phyloP scores from a whole-genome alignment of 1,284 basidiomycete species.

The Marasmius sp. region DNA sequence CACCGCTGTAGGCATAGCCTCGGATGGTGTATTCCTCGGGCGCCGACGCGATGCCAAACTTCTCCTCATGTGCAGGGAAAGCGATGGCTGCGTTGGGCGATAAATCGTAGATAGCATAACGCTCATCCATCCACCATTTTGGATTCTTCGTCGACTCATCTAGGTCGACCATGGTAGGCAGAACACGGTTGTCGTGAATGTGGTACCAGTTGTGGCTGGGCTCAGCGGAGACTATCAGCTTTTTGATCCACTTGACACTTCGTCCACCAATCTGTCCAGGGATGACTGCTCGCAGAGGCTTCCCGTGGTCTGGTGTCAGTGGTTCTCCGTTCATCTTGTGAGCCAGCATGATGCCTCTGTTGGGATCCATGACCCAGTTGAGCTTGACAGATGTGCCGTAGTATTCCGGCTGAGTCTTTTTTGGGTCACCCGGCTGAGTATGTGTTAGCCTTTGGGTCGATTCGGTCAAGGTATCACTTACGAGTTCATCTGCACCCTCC shows the following conservation, averaged over 20 bases:
- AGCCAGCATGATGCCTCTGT: conserved; percentile 35
- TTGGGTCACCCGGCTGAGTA: too few relatives aligned
- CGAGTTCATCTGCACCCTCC: conserved; percentile 60
- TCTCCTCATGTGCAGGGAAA: conserved; percentile 57
- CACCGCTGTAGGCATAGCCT: conserved; percentile 72
- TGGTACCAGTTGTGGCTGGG: conserved; percentile 12
- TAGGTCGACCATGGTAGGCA: too few relatives aligned
- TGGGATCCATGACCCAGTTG: too few relatives aligned
- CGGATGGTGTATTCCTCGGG: conserved; percentile 35
- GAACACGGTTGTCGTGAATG: conserved; percentile 1
- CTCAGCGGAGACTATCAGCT: too few relatives aligned
- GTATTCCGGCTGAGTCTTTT: too few relatives aligned
- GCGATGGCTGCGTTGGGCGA: too few relatives aligned
- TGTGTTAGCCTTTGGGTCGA: too few relatives aligned
- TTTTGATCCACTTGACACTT: conserved; percentile 43
- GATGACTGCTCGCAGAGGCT: conserved; percentile 59
- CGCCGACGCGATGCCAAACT: conserved; percentile 27
- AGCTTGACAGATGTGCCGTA: too few relatives aligned
- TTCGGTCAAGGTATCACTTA: too few relatives aligned
- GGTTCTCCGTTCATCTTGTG: conserved; percentile 56
- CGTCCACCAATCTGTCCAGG: conserved; percentile 69
- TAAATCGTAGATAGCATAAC: conserved; percentile 27
- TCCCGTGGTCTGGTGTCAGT: conserved; percentile 67
- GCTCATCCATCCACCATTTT: not conserved
- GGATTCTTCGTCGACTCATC: conserved; percentile 54